Evolutionary conservation across 495 filamentous ascomycete genomes (phyloP).

Genomic region (Podospora pseudopauciseta): DNA sequence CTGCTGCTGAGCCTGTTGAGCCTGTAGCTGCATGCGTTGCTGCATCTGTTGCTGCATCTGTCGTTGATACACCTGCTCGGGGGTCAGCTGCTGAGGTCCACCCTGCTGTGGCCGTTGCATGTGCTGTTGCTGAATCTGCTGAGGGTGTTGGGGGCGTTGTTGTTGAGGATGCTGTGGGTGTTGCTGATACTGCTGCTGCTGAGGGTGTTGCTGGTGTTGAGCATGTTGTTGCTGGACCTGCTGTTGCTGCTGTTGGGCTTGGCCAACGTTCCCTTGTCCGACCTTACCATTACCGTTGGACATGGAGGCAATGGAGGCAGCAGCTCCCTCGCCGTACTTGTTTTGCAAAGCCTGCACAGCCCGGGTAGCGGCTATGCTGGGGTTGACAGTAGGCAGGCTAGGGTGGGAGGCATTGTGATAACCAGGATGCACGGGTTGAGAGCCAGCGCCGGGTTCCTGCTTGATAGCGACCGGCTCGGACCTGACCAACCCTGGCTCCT

Average conservation of each 20-base stretch:
- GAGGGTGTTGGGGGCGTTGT: slow-evolving; percentile 19
- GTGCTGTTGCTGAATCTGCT: slow-evolving; percentile 36
- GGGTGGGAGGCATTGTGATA: slow-evolving; percentile 20
- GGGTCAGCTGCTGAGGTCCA: slow-evolving; percentile 39
- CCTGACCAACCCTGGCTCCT: slow-evolving; percentile 61
- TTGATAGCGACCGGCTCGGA: slow-evolving; percentile 35
- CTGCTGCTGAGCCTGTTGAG: slow-evolving; percentile 40
- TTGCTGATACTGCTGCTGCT: slow-evolving; percentile 46
- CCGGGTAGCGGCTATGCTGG: slow-evolving; percentile 55
- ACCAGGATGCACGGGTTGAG: slow-evolving; percentile 12
- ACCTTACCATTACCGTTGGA: slow-evolving; percentile 34
- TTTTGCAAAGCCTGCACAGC: slow-evolving; percentile 64
- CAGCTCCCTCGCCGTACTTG: slow-evolving; percentile 69
- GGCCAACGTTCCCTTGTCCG: slow-evolving; percentile 25
- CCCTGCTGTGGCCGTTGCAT: slow-evolving; percentile 26
- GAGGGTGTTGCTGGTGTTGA: slow-evolving; percentile 31
- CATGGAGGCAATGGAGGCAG: slow-evolving; percentile 56
- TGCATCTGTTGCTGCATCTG: slow-evolving; percentile 17
- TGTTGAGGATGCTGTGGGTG: slow-evolving; percentile 29
- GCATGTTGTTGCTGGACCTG: slow-evolving; percentile 41
- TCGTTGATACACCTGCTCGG: slow-evolving; percentile 35
- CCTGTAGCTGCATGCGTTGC: slow-evolving; percentile 33
- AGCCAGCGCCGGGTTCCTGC: slow-evolving; percentile 34
- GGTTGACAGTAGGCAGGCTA: slow-evolving; percentile 14
- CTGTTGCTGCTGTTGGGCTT: slow-evolving; percentile 39